Evolutionary conservation across 169 alveolate genomes (phyloP).

Genomic region (Blepharisma undulans): DNA sequence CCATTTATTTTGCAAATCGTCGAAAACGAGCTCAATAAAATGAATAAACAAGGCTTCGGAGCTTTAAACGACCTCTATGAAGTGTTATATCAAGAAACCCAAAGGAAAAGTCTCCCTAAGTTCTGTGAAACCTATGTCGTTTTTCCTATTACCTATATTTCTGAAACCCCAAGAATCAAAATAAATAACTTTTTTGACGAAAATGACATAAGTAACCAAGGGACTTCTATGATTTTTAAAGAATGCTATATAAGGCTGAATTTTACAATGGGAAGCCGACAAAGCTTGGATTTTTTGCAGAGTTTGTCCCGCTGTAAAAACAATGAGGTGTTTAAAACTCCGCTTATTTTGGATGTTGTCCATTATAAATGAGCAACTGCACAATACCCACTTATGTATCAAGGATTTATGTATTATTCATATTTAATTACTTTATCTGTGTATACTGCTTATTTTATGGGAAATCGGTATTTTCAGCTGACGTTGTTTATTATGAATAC

Average conservation of each 20-base stretch:
- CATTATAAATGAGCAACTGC: neutral
- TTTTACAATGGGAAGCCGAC: neutral
- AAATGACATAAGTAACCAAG: neutral
- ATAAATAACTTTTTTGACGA: neutral
- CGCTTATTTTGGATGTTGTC: neutral
- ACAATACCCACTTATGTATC: neutral
- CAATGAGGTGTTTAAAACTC: neutral
- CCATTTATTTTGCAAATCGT: conserved; percentile 8
- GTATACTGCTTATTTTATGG: neutral
- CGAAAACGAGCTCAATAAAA: neutral
- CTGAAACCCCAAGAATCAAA: neutral
- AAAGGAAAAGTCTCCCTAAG: neutral
- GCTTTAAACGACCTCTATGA: neutral
- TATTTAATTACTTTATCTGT: neutral
- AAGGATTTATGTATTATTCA: neutral
- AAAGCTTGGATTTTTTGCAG: neutral
- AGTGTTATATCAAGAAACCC: neutral
- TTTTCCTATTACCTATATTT: neutral
- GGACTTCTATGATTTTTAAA: neutral
- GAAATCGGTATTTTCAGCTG: neutral
- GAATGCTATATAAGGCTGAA: neutral
- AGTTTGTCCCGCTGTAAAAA: neutral
- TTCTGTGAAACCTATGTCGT: neutral
- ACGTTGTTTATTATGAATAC: neutral
- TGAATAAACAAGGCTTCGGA: conserved; percentile 11